These are phyloP conservation scores for Cladosporium sp. DNA, from an alignment of 2,329 filamentous ascomycete species.

Conservation along the genomic window DNA sequence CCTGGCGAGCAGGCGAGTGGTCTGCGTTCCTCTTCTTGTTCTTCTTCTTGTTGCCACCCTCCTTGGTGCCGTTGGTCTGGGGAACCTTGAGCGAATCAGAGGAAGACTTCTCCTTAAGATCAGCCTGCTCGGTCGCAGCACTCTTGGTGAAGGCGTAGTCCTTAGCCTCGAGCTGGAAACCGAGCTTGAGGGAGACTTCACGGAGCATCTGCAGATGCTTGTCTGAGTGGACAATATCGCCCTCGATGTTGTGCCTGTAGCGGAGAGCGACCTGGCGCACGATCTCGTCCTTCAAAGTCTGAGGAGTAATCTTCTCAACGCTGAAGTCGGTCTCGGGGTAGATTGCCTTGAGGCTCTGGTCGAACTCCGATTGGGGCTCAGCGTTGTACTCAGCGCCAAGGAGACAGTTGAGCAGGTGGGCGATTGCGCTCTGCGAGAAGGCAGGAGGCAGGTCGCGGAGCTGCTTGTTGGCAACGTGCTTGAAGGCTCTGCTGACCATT, in stretches of 20 bases:
- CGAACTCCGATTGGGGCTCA: constrained; percentile 76
- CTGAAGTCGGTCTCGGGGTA: constrained; percentile 81
- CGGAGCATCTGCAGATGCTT: constrained; percentile 83
- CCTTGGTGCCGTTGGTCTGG: constrained; percentile 36
- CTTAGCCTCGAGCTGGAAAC: constrained; percentile 81
- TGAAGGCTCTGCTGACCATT: constrained; percentile 94
- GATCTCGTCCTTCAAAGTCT: constrained; percentile 68
- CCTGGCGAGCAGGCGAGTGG: constrained; percentile 48
- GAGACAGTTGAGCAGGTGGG: constrained; percentile 92
- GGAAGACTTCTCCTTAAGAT: constrained; percentile 30
- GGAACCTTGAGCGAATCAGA: constrained; percentile 33
- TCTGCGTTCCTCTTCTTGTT: constrained; percentile 58
- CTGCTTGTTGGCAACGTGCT: constrained; percentile 81
- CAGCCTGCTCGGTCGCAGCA: constrained; percentile 22
- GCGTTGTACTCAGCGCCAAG: constrained; percentile 74
- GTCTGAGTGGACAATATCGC: constrained; percentile 66
- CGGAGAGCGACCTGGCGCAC: constrained; percentile 69
- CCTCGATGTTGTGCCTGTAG: constrained; percentile 72
- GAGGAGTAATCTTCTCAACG: constrained; percentile 77
- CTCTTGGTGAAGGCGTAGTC: constrained; percentile 67
- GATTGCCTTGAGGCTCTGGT: constrained; percentile 69
- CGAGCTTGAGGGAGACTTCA: constrained; percentile 84
- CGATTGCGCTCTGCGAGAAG: constrained; percentile 74
- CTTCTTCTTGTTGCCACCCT: constrained; percentile 44
- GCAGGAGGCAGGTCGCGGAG: constrained; percentile 76